Evolutionary conservation across 768 basidiomycete genomes (phyloP), one percentile per base, ranked within the genome.

Genomic region (Macrolepiota dolichaula): DNA sequence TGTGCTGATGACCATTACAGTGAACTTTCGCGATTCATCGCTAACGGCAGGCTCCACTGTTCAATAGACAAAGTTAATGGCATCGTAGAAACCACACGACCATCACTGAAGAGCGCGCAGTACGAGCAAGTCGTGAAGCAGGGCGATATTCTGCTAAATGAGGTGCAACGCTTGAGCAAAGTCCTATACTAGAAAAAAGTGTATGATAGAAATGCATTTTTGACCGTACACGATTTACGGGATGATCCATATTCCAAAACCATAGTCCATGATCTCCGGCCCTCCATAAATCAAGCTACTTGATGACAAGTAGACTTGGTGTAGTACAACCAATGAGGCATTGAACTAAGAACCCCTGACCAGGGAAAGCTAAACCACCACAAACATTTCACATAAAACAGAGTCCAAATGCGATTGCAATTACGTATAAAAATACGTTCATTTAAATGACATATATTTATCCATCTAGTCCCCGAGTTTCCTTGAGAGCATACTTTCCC

Each of bases 1-100:
- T 49, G 29, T 15, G 11, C 35, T 22, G 13, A 37, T 54, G 25
- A 13, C n/a, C 11, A 17, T 19, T 17, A 2, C 64, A 95, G 93
- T 66, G 96, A 99, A 69, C 80, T 98, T 37, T 92, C 93, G 32
- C 84, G 88, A 6, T 96, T 98, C 77, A 98, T 99, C 66, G 89
- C 95, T 15, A 84, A 85, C 13, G 90, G 91, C 24, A 81, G 96
- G 11, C 74, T 99, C 53, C 87, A 92, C 68, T 91, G 89, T 66
- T 86, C 87, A 0, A 98, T 98, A 62, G 96, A 98, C 79, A 92
- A 93, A 68, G 96, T 98, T n/a, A 82, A 89, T 59, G 93, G 94
- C 0, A 83, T 98, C 38, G 94, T 98, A 15, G 92, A 95, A 76
- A 98, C 96, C 25, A 95, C 91, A 51, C 81, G 93, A 12, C 81